Conservation (phyloP, 2,329 filamentous ascomycete species). For the Trichophyton benhamiae region DNA sequence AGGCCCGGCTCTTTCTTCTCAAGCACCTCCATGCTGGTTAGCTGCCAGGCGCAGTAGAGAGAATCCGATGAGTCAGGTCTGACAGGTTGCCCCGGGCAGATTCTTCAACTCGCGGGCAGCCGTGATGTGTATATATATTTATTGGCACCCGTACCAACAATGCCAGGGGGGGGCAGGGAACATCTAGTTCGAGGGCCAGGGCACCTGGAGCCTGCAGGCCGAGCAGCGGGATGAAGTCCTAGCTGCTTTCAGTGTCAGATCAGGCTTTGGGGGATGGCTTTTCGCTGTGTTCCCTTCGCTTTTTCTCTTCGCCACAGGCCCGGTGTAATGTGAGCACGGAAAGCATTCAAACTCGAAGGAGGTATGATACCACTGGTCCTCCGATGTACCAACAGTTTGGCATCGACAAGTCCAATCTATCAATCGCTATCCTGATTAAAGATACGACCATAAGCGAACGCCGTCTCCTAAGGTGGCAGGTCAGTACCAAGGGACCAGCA, state of each 20-base stretch:
- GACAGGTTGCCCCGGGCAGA: neutral
- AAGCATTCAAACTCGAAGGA: neutral
- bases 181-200: neutral
- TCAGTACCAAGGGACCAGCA: neutral
- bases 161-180: neutral
- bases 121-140: neutral
- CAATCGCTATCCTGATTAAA: neutral
- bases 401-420: neutral
- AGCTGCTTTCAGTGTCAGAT: neutral
- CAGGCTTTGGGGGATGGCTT: neutral
- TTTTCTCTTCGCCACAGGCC: neutral
- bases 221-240: neutral
- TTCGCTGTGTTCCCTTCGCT: neutral
- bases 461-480: neutral
- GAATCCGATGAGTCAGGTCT: neutral
- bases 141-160: neutral
- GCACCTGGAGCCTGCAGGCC: neutral
- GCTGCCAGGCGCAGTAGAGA: neutral
- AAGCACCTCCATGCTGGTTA: neutral
- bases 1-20: neutral
- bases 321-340: neutral
- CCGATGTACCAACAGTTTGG: neutral
- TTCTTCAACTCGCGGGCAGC: neutral
- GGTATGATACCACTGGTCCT: neutral
- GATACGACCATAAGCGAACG: conserved; percentile 1